A percentile compares a stretch with the other conserved stretches of the same genome.
These are phyloP conservation scores for Saccharomyces jurei DNA, from an alignment of 805 yeast genomes.

Conservation along the genomic window DNA sequence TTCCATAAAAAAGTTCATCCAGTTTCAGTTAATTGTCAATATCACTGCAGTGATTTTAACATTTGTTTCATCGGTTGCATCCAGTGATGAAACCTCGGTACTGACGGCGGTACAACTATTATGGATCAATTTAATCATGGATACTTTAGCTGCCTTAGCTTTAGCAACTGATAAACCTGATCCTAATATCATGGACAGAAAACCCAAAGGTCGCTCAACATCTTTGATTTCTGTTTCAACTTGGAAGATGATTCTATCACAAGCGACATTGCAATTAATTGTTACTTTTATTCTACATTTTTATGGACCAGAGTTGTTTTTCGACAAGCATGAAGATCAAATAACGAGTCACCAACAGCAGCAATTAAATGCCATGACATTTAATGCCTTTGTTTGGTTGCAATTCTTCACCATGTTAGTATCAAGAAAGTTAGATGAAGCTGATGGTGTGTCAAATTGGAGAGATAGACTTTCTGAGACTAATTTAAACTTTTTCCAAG, in stretches of 20 bases:
- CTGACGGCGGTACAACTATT: conserved; percentile 93
- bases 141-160: conserved; percentile 94
- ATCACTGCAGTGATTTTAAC: conserved; percentile 93
- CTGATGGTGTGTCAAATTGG: conserved; percentile 53
- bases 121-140: conserved; percentile 98
- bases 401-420: conserved; percentile 91
- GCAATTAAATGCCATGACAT: conserved; percentile 75
- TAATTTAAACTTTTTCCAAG: conserved; percentile 76
- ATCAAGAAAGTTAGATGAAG: conserved; percentile 85
- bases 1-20: conserved; percentile 90
- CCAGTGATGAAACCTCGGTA: conserved; percentile 72
- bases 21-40: conserved; percentile 93
- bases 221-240: conserved; percentile 82
- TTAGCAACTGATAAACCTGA: conserved; percentile 96
- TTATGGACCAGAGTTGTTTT: conserved; percentile 60
- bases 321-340: conserved; percentile 19
- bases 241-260: conserved; percentile 98
- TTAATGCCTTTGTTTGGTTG: conserved; percentile 95
- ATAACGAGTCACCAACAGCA: conserved; percentile 39
- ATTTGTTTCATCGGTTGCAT: conserved; percentile 86
- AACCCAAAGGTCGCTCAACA: conserved; percentile 74
- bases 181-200: conserved; percentile 63
- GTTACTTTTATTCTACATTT: conserved; percentile 79
- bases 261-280: conserved; percentile 66
- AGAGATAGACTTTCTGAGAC: conserved; percentile 51